Conservation (phyloP, 1,284 basidiomycete genomes). For the Mycosarcoma maydis region DNA sequence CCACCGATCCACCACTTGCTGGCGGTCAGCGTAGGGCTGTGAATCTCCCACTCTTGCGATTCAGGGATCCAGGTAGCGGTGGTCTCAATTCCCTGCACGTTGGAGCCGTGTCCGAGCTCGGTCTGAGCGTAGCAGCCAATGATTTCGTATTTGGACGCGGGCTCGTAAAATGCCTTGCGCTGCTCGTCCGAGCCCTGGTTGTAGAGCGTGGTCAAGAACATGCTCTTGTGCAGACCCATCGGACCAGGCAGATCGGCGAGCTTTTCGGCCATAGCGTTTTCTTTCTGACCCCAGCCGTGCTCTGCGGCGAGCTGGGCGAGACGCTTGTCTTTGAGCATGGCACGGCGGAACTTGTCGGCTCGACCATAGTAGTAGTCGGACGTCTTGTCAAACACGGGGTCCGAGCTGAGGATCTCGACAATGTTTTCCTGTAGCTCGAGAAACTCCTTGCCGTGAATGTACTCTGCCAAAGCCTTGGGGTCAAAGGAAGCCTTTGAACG, state of each 20-base stretch:
- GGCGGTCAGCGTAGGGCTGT: slow-evolving; percentile 53
- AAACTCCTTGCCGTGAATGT: slow-evolving; percentile 57
- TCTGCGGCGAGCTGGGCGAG: slow-evolving; percentile 65
- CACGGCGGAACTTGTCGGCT: slow-evolving; percentile 64
- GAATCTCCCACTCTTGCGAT: slow-evolving; percentile 54
- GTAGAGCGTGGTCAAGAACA: slow-evolving; percentile 63
- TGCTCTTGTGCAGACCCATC: slow-evolving; percentile 58
- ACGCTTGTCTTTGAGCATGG: slow-evolving; percentile 66
- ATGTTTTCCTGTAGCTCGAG: slow-evolving; percentile 70
- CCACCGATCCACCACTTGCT: slow-evolving; percentile 67
- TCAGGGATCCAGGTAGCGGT: slow-evolving; percentile 55
- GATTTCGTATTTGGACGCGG: slow-evolving; percentile 54
- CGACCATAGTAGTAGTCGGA: slow-evolving; percentile 70
- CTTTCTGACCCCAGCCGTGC: slow-evolving; percentile 67
- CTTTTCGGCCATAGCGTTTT: slow-evolving; percentile 47
- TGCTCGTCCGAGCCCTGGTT: slow-evolving; percentile 62
- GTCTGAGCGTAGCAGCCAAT: slow-evolving; percentile 63
- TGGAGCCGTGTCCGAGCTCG: slow-evolving; percentile 61
- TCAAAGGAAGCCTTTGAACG: slow-evolving; percentile 60
- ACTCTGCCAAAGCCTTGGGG: slow-evolving; percentile 53
- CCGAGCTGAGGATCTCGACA: slow-evolving; percentile 71
- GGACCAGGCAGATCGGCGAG: slow-evolving; percentile 59
- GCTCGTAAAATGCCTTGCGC: slow-evolving; percentile 56
- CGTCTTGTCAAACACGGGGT: slow-evolving; percentile 75
- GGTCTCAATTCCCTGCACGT: slow-evolving; percentile 60